A percentile compares a stretch with the other conserved stretches of the same genome.
phyloP scores from a whole-genome alignment of 2,329 filamentous ascomycete species.

The Corniculantispora saksenae region DNA sequence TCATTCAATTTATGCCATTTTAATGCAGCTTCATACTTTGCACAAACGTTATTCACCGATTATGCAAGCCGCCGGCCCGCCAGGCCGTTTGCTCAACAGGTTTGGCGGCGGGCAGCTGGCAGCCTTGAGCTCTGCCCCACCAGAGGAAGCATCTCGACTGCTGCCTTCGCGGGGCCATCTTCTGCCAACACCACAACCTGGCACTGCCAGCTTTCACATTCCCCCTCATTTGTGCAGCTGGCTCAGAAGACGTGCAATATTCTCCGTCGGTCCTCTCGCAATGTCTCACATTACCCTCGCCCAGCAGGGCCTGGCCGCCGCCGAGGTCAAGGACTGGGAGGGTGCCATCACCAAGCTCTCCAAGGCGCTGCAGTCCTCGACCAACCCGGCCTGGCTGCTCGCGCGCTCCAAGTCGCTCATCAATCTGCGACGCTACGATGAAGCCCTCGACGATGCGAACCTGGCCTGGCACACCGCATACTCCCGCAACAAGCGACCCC shows the following conservation, averaged over 20 bases:
- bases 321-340: conserved; percentile 63
- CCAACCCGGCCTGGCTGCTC: conserved; percentile 76
- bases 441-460: conserved; percentile 71
- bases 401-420: conserved; percentile 79
- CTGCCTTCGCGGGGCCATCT: neutral
- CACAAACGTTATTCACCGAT: neutral
- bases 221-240: too few relatives aligned
- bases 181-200: neutral
- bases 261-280: neutral
- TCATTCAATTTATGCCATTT: neutral
- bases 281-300: conserved; percentile 57
- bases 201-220: neutral
- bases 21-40: neutral
- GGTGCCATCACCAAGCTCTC: conserved; percentile 70
- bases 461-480: conserved; percentile 62
- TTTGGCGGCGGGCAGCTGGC: neutral
- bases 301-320: conserved; percentile 64
- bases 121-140: neutral
- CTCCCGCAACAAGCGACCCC: conserved; percentile 70
- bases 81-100: neutral
- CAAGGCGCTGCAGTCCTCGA: conserved; percentile 63
- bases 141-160: conserved; percentile 3
- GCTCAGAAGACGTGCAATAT: neutral
- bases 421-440: conserved; percentile 58
- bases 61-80: neutral